Evolutionary conservation across 148 eudicot genomes (phyloP).

Genomic region (Cornus controversa): DNA sequence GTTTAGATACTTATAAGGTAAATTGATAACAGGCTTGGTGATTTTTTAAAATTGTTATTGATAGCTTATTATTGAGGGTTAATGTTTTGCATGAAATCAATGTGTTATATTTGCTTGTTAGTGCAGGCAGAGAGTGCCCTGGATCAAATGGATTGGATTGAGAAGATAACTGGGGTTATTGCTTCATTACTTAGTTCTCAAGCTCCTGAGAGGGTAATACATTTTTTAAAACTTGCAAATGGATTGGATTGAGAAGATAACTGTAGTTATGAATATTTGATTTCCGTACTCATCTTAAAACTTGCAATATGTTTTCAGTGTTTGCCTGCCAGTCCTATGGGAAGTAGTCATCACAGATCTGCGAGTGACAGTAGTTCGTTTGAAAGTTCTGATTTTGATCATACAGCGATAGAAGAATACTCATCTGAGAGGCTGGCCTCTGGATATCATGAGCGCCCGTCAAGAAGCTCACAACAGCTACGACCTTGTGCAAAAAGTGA

Average conservation of each 20-base stretch:
- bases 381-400: slow-evolving; percentile 92
- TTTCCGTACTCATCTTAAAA: slow-evolving; percentile 9
- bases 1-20: neutral
- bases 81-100: slow-evolving; percentile 6
- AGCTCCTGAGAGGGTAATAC: slow-evolving; percentile 89
- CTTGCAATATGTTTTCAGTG: slow-evolving; percentile 48
- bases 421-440: slow-evolving; percentile 66
- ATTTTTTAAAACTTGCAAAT: no score
- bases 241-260: no score
- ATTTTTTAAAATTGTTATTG: neutral
- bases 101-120: slow-evolving; percentile 19
- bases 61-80: slow-evolving; percentile 2
- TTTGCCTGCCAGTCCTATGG: slow-evolving; percentile 72
- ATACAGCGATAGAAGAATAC: slow-evolving; percentile 63
- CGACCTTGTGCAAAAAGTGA: slow-evolving; percentile 63
- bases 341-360: slow-evolving; percentile 80
- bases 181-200: slow-evolving; percentile 95
- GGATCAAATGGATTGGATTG: slow-evolving; percentile 99
- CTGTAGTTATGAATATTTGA: neutral
- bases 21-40: neutral
- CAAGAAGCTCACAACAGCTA: slow-evolving; percentile 67
- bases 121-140: slow-evolving; percentile 95
- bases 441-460: slow-evolving; percentile 58
- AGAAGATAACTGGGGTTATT: slow-evolving; percentile 97
- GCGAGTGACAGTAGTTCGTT: slow-evolving; percentile 97